Percentiles rank a stretch among this genome's conserved stretches.
These are phyloP conservation scores for Ailanthus altissimus DNA, from an alignment of 345 rosid species.

Conservation along the genomic window DNA sequence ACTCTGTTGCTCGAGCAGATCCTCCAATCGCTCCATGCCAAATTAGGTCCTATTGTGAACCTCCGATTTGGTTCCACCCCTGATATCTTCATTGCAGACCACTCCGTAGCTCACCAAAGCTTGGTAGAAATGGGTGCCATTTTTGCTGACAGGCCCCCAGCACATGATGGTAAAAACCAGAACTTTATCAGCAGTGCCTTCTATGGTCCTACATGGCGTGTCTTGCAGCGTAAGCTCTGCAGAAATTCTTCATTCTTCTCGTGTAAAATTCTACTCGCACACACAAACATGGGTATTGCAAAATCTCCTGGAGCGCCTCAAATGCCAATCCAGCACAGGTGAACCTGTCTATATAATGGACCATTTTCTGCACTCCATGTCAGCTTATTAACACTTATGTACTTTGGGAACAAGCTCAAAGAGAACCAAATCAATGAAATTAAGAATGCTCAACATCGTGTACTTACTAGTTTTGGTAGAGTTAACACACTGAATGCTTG, in stretches of 20 bases:
- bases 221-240: background rate
- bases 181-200: background rate
- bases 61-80: background rate
- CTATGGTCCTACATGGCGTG: constrained; percentile 3
- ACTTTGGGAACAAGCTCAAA: constrained; percentile 21
- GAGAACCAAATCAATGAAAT: constrained; percentile 11
- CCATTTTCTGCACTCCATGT: constrained; percentile 13
- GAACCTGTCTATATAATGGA: background rate
- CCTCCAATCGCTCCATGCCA: background rate
- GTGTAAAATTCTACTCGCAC: background rate
- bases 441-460: background rate
- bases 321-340: background rate
- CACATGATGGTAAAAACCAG: constrained; percentile 1
- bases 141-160: constrained; percentile 1
- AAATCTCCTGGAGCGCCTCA: background rate
- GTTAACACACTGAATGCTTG: constrained; percentile 2
- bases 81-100: constrained; percentile 1
- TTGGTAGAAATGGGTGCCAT: background rate
- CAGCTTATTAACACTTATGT: constrained; percentile 21
- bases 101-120: background rate
- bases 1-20: background rate
- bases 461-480: background rate
- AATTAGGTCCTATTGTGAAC: background rate
- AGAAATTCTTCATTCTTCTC: constrained; percentile 11
- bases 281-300: background rate